Evolutionary conservation across 495 filamentous ascomycete species (phyloP).

Genomic region (Daldinia caldariorum): DNA sequence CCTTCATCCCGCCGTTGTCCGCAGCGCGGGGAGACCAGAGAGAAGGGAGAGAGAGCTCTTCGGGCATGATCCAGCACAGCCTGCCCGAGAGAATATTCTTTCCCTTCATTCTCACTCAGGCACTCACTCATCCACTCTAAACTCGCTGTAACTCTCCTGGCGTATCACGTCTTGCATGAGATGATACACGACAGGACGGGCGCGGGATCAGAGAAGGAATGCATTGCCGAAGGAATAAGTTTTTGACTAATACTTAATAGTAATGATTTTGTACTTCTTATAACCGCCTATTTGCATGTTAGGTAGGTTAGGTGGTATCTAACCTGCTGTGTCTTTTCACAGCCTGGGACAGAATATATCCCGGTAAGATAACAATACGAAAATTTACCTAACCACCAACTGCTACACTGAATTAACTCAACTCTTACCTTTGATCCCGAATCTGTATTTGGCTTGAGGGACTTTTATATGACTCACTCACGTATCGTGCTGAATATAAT

Average conservation of each 20-base stretch:
- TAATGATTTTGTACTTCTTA: conserved; percentile 14
- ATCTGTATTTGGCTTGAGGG: conserved; percentile 10
- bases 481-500: conserved; percentile 24
- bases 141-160: conserved; percentile 31
- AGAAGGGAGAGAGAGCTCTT: neutral
- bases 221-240: conserved; percentile 7
- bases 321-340: conserved; percentile 29
- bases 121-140: conserved; percentile 4
- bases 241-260: conserved; percentile 38
- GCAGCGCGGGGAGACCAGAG: neutral
- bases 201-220: conserved; percentile 29
- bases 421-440: conserved; percentile 5
- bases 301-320: neutral
- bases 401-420: conserved; percentile 8
- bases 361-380: conserved; percentile 34
- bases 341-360: conserved; percentile 30
- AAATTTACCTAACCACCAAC: neutral
- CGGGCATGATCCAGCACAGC: conserved; percentile 12
- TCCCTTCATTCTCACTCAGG: neutral
- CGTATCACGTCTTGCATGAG: conserved; percentile 40
- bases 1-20: conserved; percentile 10
- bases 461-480: neutral
- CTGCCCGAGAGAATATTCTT: neutral
- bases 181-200: conserved; percentile 31
- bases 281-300: no score